Evolutionary conservation across 2,329 filamentous ascomycete species (phyloP).

Genomic region (Colletotrichum agaves): DNA sequence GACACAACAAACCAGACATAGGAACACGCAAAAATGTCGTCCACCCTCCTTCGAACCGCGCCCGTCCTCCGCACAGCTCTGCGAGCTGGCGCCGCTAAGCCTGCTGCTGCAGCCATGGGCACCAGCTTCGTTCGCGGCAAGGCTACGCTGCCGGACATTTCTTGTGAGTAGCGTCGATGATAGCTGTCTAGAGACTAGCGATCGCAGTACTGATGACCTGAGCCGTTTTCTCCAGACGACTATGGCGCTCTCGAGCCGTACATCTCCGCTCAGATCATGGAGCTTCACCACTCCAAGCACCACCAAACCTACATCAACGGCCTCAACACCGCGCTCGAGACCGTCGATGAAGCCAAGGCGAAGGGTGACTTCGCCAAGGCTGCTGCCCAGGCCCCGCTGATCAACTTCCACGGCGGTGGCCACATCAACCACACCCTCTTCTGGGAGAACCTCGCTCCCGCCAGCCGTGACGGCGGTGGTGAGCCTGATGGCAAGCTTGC

Average conservation of each 20-base stretch:
- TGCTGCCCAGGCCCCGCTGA: slow-evolving; percentile 60
- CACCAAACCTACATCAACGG: slow-evolving; percentile 94
- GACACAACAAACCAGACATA: slow-evolving; percentile 22
- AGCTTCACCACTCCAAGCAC: slow-evolving; percentile 94
- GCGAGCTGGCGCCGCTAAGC: slow-evolving; percentile 72
- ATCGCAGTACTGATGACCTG: not conserved
- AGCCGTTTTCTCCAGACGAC: slow-evolving; percentile 72
- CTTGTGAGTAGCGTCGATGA: slow-evolving; percentile 53
- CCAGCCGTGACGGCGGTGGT: slow-evolving; percentile 70
- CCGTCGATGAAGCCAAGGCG: slow-evolving; percentile 72
- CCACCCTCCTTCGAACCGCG: slow-evolving; percentile 77
- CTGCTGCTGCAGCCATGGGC: slow-evolving; percentile 71
- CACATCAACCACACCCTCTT: slow-evolving; percentile 90
- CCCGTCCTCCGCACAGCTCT: slow-evolving; percentile 76
- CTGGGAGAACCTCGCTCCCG: slow-evolving; percentile 83
- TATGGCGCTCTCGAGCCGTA: slow-evolving; percentile 91
- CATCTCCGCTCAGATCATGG: slow-evolving; percentile 94
- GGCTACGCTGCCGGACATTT: slow-evolving; percentile 92
- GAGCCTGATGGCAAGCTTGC: slow-evolving; percentile 71
- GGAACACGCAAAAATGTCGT: slow-evolving; percentile 69
- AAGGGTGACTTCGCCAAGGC: slow-evolving; percentile 68
- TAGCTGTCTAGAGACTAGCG: not conserved
- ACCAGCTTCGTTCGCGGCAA: slow-evolving; percentile 86
- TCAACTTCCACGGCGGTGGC: slow-evolving; percentile 87
- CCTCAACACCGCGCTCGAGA: slow-evolving; percentile 83